Conservation (phyloP, 2,329 filamentous ascomycete species). For the Ascochyta clinopodiicola region DNA sequence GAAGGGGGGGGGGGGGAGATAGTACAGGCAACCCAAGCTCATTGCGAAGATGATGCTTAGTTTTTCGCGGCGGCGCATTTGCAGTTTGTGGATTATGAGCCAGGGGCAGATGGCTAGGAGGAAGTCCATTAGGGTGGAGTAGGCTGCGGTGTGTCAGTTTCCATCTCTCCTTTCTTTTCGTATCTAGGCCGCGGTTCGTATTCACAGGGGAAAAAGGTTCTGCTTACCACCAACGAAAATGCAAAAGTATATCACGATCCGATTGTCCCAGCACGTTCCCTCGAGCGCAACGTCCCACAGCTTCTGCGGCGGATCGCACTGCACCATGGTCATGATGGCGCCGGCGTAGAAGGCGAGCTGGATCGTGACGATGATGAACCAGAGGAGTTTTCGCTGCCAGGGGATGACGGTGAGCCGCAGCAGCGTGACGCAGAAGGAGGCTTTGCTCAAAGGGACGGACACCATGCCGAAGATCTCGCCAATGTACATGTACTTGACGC, state of each 20-base stretch:
- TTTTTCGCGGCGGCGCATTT: constrained; percentile 39
- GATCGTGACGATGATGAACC: constrained; percentile 22
- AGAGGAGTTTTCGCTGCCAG: constrained; percentile 21
- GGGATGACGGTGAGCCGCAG: constrained; percentile 11
- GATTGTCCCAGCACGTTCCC: constrained; percentile 20
- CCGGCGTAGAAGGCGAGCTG: constrained; percentile 15
- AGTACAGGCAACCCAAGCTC: constrained; percentile 37
- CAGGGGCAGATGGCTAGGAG: constrained; percentile 36
- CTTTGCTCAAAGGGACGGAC: constrained; percentile 20
- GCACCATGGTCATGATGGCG: constrained; percentile 12
- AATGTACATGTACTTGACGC: constrained; percentile 19
- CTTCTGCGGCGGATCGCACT: constrained; percentile 18
- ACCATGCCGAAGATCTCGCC: constrained; percentile 20
- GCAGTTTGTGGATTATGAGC: constrained; percentile 32
- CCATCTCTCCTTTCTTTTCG: too few relatives aligned
- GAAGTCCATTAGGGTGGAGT: constrained; percentile 32
- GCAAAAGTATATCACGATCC: constrained; percentile 10
- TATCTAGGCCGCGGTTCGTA: too few relatives aligned
- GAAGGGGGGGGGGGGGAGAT: background rate
- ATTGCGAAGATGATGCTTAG: constrained; percentile 32
- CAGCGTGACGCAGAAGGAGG: constrained; percentile 23
- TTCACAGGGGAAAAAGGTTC: too few relatives aligned
- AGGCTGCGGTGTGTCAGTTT: background rate
- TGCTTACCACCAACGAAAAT: constrained; percentile 17
- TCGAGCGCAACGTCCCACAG: constrained; percentile 16